phyloP scores from a whole-genome alignment of 148 eudicot genomes.

The Rhododendron williamsianum region DNA sequence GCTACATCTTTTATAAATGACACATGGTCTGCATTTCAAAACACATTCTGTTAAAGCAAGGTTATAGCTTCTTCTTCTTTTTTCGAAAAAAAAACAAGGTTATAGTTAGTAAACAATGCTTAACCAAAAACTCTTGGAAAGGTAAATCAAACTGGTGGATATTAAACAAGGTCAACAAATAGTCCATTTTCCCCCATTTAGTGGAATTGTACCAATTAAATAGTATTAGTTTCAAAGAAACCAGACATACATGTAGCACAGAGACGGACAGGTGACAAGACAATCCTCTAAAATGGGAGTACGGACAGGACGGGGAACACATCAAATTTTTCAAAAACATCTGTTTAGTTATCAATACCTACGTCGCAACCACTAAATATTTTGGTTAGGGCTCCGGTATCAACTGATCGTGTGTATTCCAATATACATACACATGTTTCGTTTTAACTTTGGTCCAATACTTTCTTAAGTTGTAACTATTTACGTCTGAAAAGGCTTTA shows the following conservation, averaged over 20 bases:
- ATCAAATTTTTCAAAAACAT: background rate
- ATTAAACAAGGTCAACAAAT: background rate
- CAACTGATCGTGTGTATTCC: background rate
- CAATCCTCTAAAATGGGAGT: too few species aligned
- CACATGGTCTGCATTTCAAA: conserved; percentile 57
- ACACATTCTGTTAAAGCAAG: background rate
- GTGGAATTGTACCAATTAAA: background rate
- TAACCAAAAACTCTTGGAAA: background rate
- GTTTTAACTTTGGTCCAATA: background rate
- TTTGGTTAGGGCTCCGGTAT: background rate
- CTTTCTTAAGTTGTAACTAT: background rate
- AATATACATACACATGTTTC: background rate
- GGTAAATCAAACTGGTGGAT: background rate
- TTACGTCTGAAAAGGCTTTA: background rate
- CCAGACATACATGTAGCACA: background rate
- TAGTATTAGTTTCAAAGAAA: background rate
- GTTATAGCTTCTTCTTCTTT: too few species aligned
- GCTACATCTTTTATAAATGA: conserved; percentile 87
- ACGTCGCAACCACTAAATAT: background rate
- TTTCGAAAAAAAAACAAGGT: too few species aligned
- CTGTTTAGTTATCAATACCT: background rate
- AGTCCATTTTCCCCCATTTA: background rate
- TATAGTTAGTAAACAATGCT: background rate
- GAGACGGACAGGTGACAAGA: too few species aligned
- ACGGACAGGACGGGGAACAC: background rate